Conservation (phyloP, 176 grass and related monocot genomes). For the bread wheat (Triticum aestivum) region DNA sequence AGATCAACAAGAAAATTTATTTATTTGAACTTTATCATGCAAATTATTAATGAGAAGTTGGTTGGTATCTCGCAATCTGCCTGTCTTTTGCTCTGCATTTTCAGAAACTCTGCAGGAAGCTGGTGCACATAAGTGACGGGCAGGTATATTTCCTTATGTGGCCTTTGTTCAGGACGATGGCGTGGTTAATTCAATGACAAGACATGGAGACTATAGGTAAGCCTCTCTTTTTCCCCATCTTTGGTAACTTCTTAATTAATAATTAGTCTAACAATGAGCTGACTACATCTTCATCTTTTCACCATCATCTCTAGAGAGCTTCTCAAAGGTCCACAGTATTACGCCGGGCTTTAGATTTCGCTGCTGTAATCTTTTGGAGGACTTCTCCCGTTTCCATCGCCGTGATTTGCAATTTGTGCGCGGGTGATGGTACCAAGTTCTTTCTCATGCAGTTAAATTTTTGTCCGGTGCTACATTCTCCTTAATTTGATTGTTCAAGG, state of each 20-base stretch:
- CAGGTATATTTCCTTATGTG: slow-evolving; percentile 43
- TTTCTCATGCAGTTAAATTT: too few relatives aligned
- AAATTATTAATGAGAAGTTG: background rate
- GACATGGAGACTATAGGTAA: slow-evolving; percentile 63
- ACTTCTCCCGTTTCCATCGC: slow-evolving; percentile 71
- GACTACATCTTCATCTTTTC: background rate
- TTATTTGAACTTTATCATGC: background rate
- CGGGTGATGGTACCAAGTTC: background rate
- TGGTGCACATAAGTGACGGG: slow-evolving; percentile 72
- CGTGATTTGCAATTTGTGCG: slow-evolving; percentile 57
- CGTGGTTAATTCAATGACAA: slow-evolving; percentile 78
- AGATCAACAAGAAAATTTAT: background rate
- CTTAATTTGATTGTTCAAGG: too few relatives aligned
- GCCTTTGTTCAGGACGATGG: slow-evolving; percentile 48
- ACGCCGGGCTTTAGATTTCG: slow-evolving; percentile 64
- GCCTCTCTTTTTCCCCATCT: background rate
- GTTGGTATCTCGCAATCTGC: background rate
- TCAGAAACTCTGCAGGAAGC: slow-evolving; percentile 74
- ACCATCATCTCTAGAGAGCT: slow-evolving; percentile 59
- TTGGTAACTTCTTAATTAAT: background rate
- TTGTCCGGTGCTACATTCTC: too few relatives aligned
- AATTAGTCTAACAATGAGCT: background rate
- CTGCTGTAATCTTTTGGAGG: slow-evolving; percentile 64
- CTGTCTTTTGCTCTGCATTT: slow-evolving; percentile 11
- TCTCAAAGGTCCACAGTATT: slow-evolving; percentile 79